Evolutionary conservation across 2,329 filamentous ascomycete genomes (phyloP), one percentile per base, ranked within the genome.

Genomic region (Cryoendolithus antarcticus): DNA sequence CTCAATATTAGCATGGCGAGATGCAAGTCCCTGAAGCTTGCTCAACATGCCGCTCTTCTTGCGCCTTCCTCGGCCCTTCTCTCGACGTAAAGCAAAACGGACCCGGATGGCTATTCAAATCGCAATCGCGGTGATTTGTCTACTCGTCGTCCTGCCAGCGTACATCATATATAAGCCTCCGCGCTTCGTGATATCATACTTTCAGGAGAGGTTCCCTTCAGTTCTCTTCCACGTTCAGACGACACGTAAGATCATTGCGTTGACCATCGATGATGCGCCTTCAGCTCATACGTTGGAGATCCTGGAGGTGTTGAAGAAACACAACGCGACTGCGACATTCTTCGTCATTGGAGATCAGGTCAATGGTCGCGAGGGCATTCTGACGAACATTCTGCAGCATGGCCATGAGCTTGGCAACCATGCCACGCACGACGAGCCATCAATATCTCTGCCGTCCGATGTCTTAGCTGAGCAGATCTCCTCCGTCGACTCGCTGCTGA

Each of bases 181-280:
- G 0, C 62, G 60, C n/a, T 60, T 72, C 34, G 61, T 93, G 30
- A 81, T 93, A 55, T 63, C 67, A 41, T 80, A 81, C 64, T 74
- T 93, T 43, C 72, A 79, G 52, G 64, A 64, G 48, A 75, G 72
- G 45, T 88, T 82, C 72, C 83, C 84, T 1, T 78, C 86, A 51
- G 81, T 93, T 3, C 69, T 93, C 9, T 93, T 82, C 69, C 78
- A 83, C 48, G 70, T 82, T 21, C 59, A 65, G 0, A 69, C 71
- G 1, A 51, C 62, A 6, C 63, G 73, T 34, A 83, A 80, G 53
- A 62, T 89, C 19, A 70, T 94, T 11, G 86, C 84, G 0, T 69
- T 95, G 30, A 93, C 85, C 1, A 80, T 94, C 52, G 86, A 94
- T 64, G 86, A 94, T 62, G 82, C 78, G 24, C 86, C 86, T 0